Evolutionary conservation across 345 rosid species (phyloP), one percentile per base, ranked within the genome.

Genomic region (Rhodamnia rubescens): DNA sequence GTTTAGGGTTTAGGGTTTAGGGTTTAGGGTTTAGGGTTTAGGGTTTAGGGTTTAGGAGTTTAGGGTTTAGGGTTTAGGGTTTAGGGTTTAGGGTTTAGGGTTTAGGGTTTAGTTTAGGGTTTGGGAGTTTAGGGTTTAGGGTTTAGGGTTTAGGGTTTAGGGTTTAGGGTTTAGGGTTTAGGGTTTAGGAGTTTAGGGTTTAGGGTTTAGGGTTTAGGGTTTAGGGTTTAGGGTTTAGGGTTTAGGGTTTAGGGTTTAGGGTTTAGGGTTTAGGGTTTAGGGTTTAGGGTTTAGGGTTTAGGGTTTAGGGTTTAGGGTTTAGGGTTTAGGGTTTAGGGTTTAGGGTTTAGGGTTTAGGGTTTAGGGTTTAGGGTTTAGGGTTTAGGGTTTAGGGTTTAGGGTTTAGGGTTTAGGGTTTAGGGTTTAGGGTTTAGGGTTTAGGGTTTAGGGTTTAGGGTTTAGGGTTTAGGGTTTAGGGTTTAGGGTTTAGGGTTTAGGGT

Each of bases 251-350:
- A 81, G 61, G 88, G 88, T 61, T 87, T 87, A 57, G 44, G 69
- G 85, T 83, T 84, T 84, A 58, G 53, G 83, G 86, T 61, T 84
- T 87, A 82, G 74, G 85, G 87, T 85, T 85, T 58, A 82, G 87
- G 89, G 89, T 84, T 87, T 83, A 83, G 85, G 87, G 85, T 83
- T 87, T 85, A 74, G 85, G 89, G 87, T 85, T 87, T 84, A 82
- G 87, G 87, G 84, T 81, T 87, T 85, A 85, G 75, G 75, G 75
- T 64, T 64, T 85, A 87, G 89, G 85, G 85, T 42, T 81, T 85
- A 88, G 87, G 87, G 89, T 82, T 88, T 88, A 83, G 89, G 89
- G 75, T 85, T 88, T 50, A 55, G 87, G 89, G 83, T 88, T 85
- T 49, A 49, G 84, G 82, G 89, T 80, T 85, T 87, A 81, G 83